Conservation (phyloP, 352 stramenopile genomes). For the Pythium sp. region DNA sequence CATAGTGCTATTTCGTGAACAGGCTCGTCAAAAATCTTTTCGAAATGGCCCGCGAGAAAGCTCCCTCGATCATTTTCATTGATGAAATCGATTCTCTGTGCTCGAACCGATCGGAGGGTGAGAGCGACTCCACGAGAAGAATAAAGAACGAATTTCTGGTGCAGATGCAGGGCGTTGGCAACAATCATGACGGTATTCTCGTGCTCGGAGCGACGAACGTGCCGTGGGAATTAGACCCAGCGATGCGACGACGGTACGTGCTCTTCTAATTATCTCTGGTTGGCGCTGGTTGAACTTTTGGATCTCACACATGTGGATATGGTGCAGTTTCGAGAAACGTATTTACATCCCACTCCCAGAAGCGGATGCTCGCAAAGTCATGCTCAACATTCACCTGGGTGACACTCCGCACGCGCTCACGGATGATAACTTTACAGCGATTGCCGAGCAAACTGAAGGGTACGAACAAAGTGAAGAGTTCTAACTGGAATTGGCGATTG, state of each 20-base stretch:
- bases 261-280: neutral
- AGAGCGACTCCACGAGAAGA: constrained; percentile 94
- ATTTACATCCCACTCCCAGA: constrained; percentile 99
- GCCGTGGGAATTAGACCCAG: constrained; percentile 97
- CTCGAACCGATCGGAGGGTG: constrained; percentile 89
- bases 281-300: constrained; percentile 3
- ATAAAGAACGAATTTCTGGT: constrained; percentile 99
- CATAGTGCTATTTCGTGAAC: neutral
- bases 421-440: constrained; percentile 91
- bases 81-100: constrained; percentile 98
- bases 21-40: constrained; percentile 98
- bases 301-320: constrained; percentile 5
- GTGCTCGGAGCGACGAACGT: constrained; percentile 98
- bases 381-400: constrained; percentile 98
- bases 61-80: constrained; percentile 96
- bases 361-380: constrained; percentile 85
- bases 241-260: constrained; percentile 91
- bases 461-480: constrained; percentile 28
- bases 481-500: neutral
- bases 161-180: constrained; percentile 96
- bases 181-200: constrained; percentile 89
- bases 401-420: constrained; percentile 94
- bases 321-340: constrained; percentile 95
- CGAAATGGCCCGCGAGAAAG: constrained; percentile 95
- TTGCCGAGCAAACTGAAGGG: constrained; percentile 93